Percentiles rank a stretch among this genome's conserved stretches.
Evolutionary conservation across 1,139 yeast species (phyloP).

Genomic region (Pichia cactophila): DNA sequence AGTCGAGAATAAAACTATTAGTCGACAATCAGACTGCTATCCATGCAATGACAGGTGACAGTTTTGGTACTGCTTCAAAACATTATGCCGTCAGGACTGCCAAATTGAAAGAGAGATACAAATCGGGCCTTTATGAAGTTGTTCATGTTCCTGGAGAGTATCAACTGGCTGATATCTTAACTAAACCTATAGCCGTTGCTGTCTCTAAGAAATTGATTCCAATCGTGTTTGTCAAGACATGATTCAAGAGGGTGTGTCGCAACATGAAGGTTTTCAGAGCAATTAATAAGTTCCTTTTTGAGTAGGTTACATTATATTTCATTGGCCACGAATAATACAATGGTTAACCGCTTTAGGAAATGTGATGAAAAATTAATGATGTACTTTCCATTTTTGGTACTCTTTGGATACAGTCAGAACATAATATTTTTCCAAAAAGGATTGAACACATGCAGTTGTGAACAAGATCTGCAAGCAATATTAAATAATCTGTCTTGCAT

Average conservation of each 20-base stretch:
- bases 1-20: background rate
- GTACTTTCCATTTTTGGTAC: too few species aligned
- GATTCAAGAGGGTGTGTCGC: background rate
- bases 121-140: background rate
- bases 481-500: too few species aligned
- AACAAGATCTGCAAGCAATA: too few species aligned
- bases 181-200: background rate
- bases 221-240: background rate
- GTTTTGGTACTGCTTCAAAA: background rate
- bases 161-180: background rate
- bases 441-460: too few species aligned
- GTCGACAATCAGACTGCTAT: slow-evolving; percentile 1
- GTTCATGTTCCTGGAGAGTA: background rate
- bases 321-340: too few species aligned
- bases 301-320: too few species aligned
- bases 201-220: background rate
- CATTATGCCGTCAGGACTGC: background rate
- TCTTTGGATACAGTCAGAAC: too few species aligned
- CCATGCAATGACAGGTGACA: background rate
- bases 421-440: too few species aligned
- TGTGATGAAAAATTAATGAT: too few species aligned
- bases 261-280: too few species aligned
- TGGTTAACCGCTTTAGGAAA: too few species aligned
- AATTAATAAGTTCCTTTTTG: too few species aligned
- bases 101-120: background rate